These are phyloP conservation scores for Skeletonema grethae DNA, from an alignment of 108 stramenopile species.

Conservation along the genomic window DNA sequence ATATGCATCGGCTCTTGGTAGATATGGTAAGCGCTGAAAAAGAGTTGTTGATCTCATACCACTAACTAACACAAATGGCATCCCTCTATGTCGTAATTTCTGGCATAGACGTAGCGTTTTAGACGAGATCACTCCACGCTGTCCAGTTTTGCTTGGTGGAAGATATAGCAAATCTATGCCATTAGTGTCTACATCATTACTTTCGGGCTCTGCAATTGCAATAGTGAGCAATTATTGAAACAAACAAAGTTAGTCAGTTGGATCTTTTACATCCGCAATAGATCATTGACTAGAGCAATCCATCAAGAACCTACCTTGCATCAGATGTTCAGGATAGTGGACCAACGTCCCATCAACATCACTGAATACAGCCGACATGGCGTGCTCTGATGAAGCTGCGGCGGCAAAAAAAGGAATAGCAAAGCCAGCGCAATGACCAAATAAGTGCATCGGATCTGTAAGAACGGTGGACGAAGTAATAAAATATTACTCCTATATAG, in stretches of 20 bases:
- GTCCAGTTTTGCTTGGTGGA: slow-evolving; percentile 73
- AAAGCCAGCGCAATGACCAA: background rate
- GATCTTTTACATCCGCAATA: no score
- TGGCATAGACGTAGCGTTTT: slow-evolving; percentile 49
- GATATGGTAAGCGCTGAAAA: slow-evolving; percentile 70
- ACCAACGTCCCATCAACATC: slow-evolving; percentile 86
- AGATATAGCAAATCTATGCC: slow-evolving; percentile 38
- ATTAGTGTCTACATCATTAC: background rate
- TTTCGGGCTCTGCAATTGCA: background rate
- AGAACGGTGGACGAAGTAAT: no score
- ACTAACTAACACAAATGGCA: slow-evolving; percentile 68
- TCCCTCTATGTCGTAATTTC: slow-evolving; percentile 49
- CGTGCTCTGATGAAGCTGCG: background rate
- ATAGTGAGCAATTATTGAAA: no score
- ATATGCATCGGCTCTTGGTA: slow-evolving; percentile 82
- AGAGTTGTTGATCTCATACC: slow-evolving; percentile 86
- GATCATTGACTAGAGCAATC: no score
- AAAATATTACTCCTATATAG: no score
- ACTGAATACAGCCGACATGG: slow-evolving; percentile 55
- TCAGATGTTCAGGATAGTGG: slow-evolving; percentile 59
- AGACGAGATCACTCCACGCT: slow-evolving; percentile 58
- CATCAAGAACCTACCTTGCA: no score
- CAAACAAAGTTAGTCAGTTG: no score
- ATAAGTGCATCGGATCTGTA: no score
- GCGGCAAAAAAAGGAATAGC: background rate